phyloP scores from a whole-genome alignment of 768 basidiomycete species.

The Mycena rebaudengoi region DNA sequence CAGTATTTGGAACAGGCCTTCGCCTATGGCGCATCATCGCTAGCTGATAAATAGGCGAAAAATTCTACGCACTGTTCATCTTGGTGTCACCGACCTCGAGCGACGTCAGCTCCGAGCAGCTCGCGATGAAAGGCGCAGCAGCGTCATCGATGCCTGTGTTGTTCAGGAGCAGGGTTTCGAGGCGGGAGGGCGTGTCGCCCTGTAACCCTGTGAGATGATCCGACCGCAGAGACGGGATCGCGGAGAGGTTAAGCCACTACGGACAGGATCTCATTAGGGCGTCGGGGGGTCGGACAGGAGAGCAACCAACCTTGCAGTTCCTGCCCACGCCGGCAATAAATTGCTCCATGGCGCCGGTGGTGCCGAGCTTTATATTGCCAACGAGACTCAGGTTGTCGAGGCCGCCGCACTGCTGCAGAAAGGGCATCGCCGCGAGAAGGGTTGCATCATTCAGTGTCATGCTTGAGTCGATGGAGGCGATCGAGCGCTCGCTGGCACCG shows the following conservation, averaged over 20 bases:
- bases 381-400: constrained; percentile 68
- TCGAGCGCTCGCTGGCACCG: constrained; percentile 55
- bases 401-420: constrained; percentile 42
- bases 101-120: constrained; percentile 55
- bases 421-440: constrained; percentile 52
- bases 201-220: constrained; percentile 57
- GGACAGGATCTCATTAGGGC: not conserved
- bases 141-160: constrained; percentile 70
- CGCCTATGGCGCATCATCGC: constrained; percentile 43
- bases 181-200: constrained; percentile 39
- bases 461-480: constrained; percentile 53
- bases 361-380: constrained; percentile 68
- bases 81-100: constrained; percentile 67
- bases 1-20: constrained; percentile 63
- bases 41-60: not conserved
- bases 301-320: constrained; percentile 58
- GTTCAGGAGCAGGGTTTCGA: constrained; percentile 63
- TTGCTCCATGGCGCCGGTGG: constrained; percentile 49
- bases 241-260: constrained; percentile 69
- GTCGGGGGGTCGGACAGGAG: not conserved
- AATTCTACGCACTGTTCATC: constrained; percentile 64
- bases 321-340: constrained; percentile 65
- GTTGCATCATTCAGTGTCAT: constrained; percentile 65
- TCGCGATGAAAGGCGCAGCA: constrained; percentile 58
- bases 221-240: constrained; percentile 59